Conservation (phyloP, 352 stramenopile genomes). For the Paralagenidium karlingii region DNA sequence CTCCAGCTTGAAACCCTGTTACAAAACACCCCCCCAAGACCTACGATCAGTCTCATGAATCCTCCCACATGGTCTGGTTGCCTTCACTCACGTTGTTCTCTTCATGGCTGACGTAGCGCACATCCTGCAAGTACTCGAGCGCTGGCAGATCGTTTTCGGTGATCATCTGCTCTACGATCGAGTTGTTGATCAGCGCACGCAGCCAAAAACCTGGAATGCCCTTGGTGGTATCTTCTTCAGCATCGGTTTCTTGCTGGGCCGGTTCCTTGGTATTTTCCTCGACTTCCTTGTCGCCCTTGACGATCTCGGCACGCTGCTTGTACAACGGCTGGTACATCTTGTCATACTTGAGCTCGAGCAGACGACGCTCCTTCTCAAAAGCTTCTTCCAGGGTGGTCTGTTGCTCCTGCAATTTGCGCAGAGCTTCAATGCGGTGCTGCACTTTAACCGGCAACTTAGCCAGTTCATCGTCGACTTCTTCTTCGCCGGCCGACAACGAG, state of each 20-base stretch:
- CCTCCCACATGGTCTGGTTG: not conserved
- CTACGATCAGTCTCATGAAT: no score
- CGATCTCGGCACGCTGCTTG: conserved; percentile 52
- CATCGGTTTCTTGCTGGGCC: conserved; percentile 15
- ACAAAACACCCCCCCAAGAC: no score
- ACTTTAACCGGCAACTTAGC: conserved; percentile 57
- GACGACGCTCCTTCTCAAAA: conserved; percentile 78
- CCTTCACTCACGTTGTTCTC: conserved; percentile 28
- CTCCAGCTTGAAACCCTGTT: conserved; percentile 62
- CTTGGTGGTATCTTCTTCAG: conserved; percentile 38
- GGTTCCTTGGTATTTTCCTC: conserved; percentile 33
- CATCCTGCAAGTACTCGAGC: conserved; percentile 65
- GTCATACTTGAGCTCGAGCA: conserved; percentile 80
- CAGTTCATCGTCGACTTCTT: conserved; percentile 38
- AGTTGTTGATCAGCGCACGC: conserved; percentile 78
- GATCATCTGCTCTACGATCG: conserved; percentile 59
- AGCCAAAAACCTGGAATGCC: conserved; percentile 79
- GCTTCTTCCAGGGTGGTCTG: conserved; percentile 65
- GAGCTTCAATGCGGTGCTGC: conserved; percentile 46
- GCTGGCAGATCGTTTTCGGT: conserved; percentile 68
- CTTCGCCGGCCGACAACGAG: conserved; percentile 15
- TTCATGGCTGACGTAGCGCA: conserved; percentile 64
- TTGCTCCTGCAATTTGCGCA: conserved; percentile 63
- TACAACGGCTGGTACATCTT: conserved; percentile 82
- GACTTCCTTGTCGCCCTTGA: conserved; percentile 66